A percentile compares a stretch with the other conserved stretches of the same genome.
These are phyloP conservation scores for Logfia minima DNA, from an alignment of 129 eudicot species.

Conservation along the genomic window DNA sequence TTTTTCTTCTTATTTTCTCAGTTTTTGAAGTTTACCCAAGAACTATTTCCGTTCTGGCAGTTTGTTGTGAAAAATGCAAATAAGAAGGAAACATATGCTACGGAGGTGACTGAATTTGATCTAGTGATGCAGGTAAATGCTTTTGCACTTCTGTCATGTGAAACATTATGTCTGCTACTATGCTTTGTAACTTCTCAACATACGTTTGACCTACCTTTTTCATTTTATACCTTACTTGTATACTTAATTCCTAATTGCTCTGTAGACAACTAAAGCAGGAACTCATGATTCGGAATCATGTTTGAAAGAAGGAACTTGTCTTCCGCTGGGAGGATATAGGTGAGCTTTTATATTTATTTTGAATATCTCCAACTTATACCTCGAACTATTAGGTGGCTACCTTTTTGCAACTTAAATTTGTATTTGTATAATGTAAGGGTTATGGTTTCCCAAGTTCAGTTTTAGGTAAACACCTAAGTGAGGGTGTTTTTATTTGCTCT, in stretches of 20 bases:
- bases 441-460: slow-evolving; percentile 6
- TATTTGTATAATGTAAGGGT: not conserved
- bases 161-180: slow-evolving; percentile 18
- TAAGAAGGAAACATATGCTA: slow-evolving; percentile 49
- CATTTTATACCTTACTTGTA: not conserved
- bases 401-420: not conserved
- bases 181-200: not conserved
- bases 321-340: slow-evolving; percentile 99
- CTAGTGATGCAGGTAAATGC: slow-evolving; percentile 87
- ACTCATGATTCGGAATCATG: slow-evolving; percentile 93
- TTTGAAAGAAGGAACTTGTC: slow-evolving; percentile 75
- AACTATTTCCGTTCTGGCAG: slow-evolving; percentile 39
- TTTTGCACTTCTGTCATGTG: slow-evolving; percentile 23
- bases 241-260: slow-evolving; percentile 11
- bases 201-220: not conserved
- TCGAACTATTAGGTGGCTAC: not conserved
- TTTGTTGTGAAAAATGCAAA: slow-evolving; percentile 53
- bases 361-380: slow-evolving; percentile 10
- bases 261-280: slow-evolving; percentile 91
- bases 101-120: slow-evolving; percentile 83
- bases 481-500: not conserved
- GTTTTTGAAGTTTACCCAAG: slow-evolving; percentile 6
- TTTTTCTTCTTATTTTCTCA: not conserved
- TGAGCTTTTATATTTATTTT: slow-evolving; percentile 35
- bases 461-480: not conserved